phyloP scores from a whole-genome alignment of 768 basidiomycete species.

The Symmetrospora coprosmae region DNA sequence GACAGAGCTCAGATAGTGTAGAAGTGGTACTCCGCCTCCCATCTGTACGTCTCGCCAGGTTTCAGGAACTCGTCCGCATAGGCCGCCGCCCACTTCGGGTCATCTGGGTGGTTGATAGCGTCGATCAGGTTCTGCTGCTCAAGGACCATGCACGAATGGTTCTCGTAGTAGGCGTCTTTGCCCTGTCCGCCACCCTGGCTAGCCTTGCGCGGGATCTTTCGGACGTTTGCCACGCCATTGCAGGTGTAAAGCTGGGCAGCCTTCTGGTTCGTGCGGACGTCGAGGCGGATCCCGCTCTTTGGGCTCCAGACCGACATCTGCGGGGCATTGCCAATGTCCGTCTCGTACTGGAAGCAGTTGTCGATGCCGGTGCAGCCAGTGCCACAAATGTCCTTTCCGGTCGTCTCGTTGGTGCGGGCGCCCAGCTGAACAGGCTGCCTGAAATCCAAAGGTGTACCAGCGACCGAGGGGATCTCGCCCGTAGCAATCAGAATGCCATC shows the following conservation, averaged over 20 bases:
- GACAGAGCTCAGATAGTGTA: too few species aligned
- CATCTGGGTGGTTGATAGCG: slow-evolving; percentile 48
- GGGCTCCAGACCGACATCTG: slow-evolving; percentile 44
- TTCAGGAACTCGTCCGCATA: slow-evolving; percentile 47
- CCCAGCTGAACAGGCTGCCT: slow-evolving; percentile 40
- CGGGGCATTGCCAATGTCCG: slow-evolving; percentile 25
- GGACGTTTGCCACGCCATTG: slow-evolving; percentile 37
- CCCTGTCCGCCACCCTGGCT: slow-evolving; percentile 41
- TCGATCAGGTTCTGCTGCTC: slow-evolving; percentile 44
- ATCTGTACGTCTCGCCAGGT: slow-evolving; percentile 5
- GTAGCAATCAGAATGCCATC: slow-evolving; percentile 41
- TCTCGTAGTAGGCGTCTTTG: slow-evolving; percentile 40
- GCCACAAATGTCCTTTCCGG: slow-evolving; percentile 31
- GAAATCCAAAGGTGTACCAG: slow-evolving; percentile 43
- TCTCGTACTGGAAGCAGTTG: slow-evolving; percentile 43
- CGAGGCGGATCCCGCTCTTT: slow-evolving; percentile 45
- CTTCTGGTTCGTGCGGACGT: slow-evolving; percentile 45
- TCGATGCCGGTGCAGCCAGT: slow-evolving; percentile 45
- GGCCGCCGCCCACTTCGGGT: slow-evolving; percentile 47
- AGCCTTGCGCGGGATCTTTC: slow-evolving; percentile 42
- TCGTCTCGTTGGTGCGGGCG: slow-evolving; percentile 36
- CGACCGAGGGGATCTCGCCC: slow-evolving; percentile 38
- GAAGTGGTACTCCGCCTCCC: slow-evolving; percentile 6
- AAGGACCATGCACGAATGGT: slow-evolving; percentile 44
- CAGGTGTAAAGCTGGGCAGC: slow-evolving; percentile 46